A percentile compares a stretch with the other conserved stretches of the same genome.
Conservation (phyloP, 257 asterid genomes). For the Mitragyna speciosa region DNA sequence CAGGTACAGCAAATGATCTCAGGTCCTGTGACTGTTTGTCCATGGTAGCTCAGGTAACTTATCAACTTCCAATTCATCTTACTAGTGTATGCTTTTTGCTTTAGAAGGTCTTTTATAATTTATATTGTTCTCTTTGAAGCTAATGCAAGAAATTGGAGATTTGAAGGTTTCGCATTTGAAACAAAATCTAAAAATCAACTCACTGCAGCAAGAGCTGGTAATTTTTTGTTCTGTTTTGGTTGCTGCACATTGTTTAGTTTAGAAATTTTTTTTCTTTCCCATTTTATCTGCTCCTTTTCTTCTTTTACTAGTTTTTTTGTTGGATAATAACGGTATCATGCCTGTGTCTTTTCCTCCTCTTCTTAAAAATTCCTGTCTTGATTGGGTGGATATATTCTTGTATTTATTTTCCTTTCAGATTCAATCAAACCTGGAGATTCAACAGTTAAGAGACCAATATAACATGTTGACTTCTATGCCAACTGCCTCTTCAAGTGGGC, state of each 20-base stretch:
- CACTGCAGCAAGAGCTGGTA: constrained; percentile 67
- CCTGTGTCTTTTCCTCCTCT: constrained; percentile 6
- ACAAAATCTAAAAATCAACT: constrained; percentile 38
- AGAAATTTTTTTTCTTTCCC: not conserved
- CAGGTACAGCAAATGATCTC: constrained; percentile 1
- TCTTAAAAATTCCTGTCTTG: constrained; percentile 11
- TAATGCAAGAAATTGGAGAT: constrained; percentile 39
- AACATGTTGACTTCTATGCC: constrained; percentile 26
- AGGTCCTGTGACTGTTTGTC: constrained; percentile 24
- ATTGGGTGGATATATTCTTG: constrained; percentile 18
- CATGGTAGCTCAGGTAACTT: constrained; percentile 37
- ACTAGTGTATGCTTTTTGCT: constrained; percentile 3
- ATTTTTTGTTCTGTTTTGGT: not conserved
- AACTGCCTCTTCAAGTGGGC: constrained; percentile 24
- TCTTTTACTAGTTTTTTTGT: not conserved
- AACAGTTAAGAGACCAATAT: constrained; percentile 32
- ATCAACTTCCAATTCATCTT: not conserved
- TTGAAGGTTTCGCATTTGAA: constrained; percentile 43
- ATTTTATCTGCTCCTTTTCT: not conserved
- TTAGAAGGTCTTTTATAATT: not conserved
- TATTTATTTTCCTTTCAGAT: constrained; percentile 32
- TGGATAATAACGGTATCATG: not conserved
- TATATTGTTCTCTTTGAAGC: constrained; percentile 35
- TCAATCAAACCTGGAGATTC: constrained; percentile 43
- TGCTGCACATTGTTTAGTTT: not conserved